Base-by-base conservation (phyloP, 139 green algal genomes). In the Pleodorina starrii region DNA sequence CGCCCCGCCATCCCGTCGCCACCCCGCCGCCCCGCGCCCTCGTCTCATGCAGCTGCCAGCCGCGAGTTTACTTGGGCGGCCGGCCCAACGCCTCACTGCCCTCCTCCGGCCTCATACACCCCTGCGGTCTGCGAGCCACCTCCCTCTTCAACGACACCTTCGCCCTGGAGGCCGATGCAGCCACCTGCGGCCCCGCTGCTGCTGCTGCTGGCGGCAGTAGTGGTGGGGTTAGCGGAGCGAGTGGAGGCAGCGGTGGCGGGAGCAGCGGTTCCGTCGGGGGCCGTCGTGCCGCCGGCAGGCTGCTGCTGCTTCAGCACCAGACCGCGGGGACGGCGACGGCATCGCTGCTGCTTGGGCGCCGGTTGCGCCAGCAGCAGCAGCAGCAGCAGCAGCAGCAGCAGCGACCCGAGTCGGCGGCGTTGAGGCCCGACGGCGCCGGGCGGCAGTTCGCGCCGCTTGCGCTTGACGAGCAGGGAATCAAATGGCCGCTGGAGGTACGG, bases 81-180 rank as follows among this genome's bases (percentile, higher is more conserved):
- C 6, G 5, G 29, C 43, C 81, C 17, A 79, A 79, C 81, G 60
- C 43, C 60, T 87, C 81, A 11, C 81, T 78, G 42, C 81, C 81
- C 0, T 2, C 83, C 19, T 25, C 81, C 23, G 90, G 88, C n/a
- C 66, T 91, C 17, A 95, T 99, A 73, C 91, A 92, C 43, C 97
- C 97, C 5, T 99, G 97, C 92, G 97, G 97, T 44, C 95, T 99
- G 74, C 93, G 96, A 1, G 93, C 97, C 9, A 95, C 94, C 84
- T 95, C 90, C 43, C 83, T 93, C 74, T 99, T 99, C 95, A 99
- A 99, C 89, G 97, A 97, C 92, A 93, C 92, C 32, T 96, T 93
- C 83, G 48, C 76, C 4, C 68, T 89, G 23, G 35, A 25, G 0
- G 46, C 68, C 19, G 46, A 89, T 35, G n/a, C 25, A 1, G n/a